A percentile compares a stretch with the other conserved stretches of the same genome.
These are phyloP conservation scores for Russula brevipes DNA, from an alignment of 768 basidiomycete genomes.

Conservation along the genomic window DNA sequence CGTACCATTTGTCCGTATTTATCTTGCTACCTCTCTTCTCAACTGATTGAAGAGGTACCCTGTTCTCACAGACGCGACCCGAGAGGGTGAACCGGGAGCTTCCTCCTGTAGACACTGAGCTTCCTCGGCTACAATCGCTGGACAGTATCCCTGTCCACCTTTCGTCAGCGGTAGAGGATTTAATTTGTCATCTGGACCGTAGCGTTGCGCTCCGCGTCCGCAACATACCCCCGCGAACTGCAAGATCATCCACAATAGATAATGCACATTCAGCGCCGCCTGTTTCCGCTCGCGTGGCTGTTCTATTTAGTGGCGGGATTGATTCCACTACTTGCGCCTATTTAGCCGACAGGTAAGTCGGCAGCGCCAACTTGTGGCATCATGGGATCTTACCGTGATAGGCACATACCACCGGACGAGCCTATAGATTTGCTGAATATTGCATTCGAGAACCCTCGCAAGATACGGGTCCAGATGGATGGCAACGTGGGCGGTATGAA, in stretches of 20 bases:
- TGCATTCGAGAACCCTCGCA: conserved; percentile 93
- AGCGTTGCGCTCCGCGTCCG: conserved; percentile 66
- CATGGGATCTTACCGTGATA: conserved; percentile 30
- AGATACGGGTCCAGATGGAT: conserved; percentile 46
- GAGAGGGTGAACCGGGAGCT: conserved; percentile 43
- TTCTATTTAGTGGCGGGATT: conserved; percentile 95
- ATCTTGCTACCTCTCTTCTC: neutral
- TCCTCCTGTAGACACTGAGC: conserved; percentile 35
- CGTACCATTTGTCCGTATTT: conserved; percentile 4
- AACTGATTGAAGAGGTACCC: neutral
- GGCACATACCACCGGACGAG: conserved; percentile 67
- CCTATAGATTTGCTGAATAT: conserved; percentile 92
- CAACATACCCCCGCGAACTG: conserved; percentile 51
- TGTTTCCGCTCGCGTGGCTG: conserved; percentile 49
- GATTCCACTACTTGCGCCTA: conserved; percentile 83
- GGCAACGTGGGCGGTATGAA: conserved; percentile 44
- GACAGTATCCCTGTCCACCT: conserved; percentile 44
- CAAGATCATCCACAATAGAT: conserved; percentile 30
- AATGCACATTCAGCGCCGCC: conserved; percentile 18
- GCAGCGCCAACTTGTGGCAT: conserved; percentile 1
- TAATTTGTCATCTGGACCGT: conserved; percentile 51
- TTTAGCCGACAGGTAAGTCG: conserved; percentile 64
- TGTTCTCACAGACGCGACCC: conserved; percentile 39
- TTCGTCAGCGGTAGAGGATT: conserved; percentile 40
- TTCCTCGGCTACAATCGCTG: conserved; percentile 36